Base-by-base conservation (phyloP, 768 basidiomycete genomes). In the Pholiota microspora region DNA sequence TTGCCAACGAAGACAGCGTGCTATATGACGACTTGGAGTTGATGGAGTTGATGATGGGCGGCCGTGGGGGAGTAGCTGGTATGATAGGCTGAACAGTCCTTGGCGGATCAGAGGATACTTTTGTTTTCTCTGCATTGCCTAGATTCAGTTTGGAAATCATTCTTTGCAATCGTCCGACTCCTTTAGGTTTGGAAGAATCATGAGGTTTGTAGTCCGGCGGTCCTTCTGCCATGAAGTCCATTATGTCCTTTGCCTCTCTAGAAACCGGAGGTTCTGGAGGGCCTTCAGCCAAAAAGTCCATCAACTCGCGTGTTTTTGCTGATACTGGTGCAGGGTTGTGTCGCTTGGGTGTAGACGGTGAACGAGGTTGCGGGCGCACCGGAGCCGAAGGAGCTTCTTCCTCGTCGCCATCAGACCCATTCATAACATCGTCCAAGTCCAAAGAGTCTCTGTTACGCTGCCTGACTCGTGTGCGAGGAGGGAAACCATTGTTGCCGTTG, bases 91-190 rank as follows among this genome's bases (percentile, higher is more conserved):
- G 53, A 16, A 40, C 7, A 24, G 48, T 27, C 35, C 59, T 60
- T 21, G 8, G 46, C 49, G 16, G 65, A 61, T 59, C 52, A 18
- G 66, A 54, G 28, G 60, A 38, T 42, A 35, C 54, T 58, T 66
- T 66, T 62, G 66, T 40, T 59, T 74, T 76, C 25, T 79, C 79
- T 25, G 64, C 67, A 49, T 66, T 71, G 24, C 79, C 77, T 58
- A 82, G 72, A 32, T 82, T 85, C 24, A 93, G 73, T 61, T 84
- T 86, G 16, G 90, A 92, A 62, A 94, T 88, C 85, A 94, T 92
- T 58, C 85, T 81, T 68, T 88, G 86, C 56, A 94, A 71, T 23
- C 89, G 79, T 45, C 83, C 83, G 51, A 77, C 77, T 46, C 71
- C 71, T 68, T 84, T 84, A 23, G 77, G 74, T 54, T 81, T 80